A percentile compares a stretch with the other conserved stretches of the same genome.
Evolutionary conservation across 805 yeast genomes (phyloP).

Genomic region (Teunomyces lycoperdinae): DNA sequence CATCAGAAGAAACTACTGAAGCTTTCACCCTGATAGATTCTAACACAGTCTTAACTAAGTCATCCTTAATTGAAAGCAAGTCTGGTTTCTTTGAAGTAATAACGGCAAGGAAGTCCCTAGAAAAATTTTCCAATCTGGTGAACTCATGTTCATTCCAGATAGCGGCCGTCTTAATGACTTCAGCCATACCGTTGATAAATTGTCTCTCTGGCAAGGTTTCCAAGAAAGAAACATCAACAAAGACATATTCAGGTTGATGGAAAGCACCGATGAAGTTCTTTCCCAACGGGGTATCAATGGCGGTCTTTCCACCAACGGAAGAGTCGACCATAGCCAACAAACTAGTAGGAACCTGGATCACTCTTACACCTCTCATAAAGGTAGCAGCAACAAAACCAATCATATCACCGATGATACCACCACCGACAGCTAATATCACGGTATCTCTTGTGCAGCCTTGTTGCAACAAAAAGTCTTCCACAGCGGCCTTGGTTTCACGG

Average conservation of each 20-base stretch:
- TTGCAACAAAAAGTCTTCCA: slow-evolving; percentile 81
- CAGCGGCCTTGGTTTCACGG: slow-evolving; percentile 84
- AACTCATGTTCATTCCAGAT: slow-evolving; percentile 94
- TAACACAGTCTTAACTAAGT: slow-evolving; percentile 71
- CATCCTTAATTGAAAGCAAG: slow-evolving; percentile 65
- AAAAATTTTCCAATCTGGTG: slow-evolving; percentile 74
- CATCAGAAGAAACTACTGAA: slow-evolving; percentile 88
- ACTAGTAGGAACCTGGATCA: slow-evolving; percentile 92
- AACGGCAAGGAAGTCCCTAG: slow-evolving; percentile 65
- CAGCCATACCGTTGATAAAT: slow-evolving; percentile 97
- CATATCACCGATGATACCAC: slow-evolving; percentile 99
- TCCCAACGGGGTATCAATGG: slow-evolving; percentile 94
- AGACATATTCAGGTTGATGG: slow-evolving; percentile 90
- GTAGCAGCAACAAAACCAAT: slow-evolving; percentile 99
- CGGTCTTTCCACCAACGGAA: slow-evolving; percentile 97
- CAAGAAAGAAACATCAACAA: slow-evolving; percentile 84
- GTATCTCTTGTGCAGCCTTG: slow-evolving; percentile 96
- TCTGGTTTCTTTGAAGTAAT: slow-evolving; percentile 48
- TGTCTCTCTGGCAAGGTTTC: slow-evolving; percentile 89
- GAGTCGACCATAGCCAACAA: slow-evolving; percentile 96
- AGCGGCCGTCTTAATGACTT: slow-evolving; percentile 96
- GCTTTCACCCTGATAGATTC: slow-evolving; percentile 92
- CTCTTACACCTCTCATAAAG: slow-evolving; percentile 96
- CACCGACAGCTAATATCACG: slow-evolving; percentile 90
- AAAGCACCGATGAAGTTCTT: slow-evolving; percentile 96